Evolutionary conservation across 768 basidiomycete species (phyloP), one percentile per base, ranked within the genome.

Genomic region (Amanita inopinata): DNA sequence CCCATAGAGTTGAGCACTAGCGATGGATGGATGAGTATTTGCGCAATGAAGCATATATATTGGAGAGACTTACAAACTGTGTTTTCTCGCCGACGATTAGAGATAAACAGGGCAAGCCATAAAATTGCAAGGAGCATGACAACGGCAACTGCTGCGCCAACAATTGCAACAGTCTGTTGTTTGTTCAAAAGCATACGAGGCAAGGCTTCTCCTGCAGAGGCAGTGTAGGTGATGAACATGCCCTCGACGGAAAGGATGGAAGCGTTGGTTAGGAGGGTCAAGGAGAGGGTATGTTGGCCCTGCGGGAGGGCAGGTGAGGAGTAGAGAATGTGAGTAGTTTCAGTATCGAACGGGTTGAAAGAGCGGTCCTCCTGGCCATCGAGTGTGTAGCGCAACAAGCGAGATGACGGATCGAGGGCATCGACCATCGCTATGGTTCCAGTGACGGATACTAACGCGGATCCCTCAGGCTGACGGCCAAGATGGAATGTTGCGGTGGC

Each of bases 1-100:
- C 58, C 54, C 39, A 51, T 53, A 14, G 49, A 46, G 40, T 57
- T 47, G 14, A 37, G 43, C 33, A 47, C 49, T 55, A 24, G n/a
- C n/a, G n/a, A n/a, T n/a, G n/a, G n/a, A n/a, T n/a, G 5, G 12
- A 31, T 8, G 11, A 14, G 24, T 17, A 3, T 8, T 33, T 27
- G 19, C 3, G 14, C 34, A 4, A 34, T 22, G 12, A 12, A 5
- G 31, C 10, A 22, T 12, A 11, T 18, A 17, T 4, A 8, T 8
- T 22, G 31, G 20, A 14, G 3, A n/a, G 20, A 27, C 41, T 34
- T 17, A 52, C 51, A 25, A 18, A 38, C 14, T 14, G 38, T 11
- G 30, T 38, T 40, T 18, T 45, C 40, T 27, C 53, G 49, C 11
- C 33, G 46, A 10, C 43, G 45, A 11, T 46, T 42, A 35, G 3